Conservation (phyloP, 2,329 filamentous ascomycete species). For the Chaetomium sp. region DNA sequence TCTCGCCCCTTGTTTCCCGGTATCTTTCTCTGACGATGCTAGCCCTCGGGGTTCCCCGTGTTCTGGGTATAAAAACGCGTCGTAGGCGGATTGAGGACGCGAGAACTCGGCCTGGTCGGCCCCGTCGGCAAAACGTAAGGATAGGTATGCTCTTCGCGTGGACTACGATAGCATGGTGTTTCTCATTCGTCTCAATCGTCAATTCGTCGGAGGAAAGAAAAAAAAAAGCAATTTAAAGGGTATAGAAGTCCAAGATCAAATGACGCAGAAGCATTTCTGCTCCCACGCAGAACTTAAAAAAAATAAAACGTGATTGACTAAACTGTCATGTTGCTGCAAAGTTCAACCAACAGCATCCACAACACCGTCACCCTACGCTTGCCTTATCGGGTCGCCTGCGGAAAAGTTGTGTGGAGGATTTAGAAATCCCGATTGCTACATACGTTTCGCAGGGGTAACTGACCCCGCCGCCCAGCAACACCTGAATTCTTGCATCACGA, state of each 20-base stretch:
- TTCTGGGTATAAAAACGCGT: background rate
- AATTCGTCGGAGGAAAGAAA: background rate
- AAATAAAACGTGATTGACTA: background rate
- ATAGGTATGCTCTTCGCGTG: background rate
- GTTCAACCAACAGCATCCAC: background rate
- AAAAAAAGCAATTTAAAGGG: background rate
- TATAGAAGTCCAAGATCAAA: background rate
- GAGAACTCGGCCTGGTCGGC: background rate
- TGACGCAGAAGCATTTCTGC: background rate
- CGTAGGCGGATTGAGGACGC: background rate
- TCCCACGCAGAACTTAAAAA: background rate
- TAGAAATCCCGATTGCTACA: background rate
- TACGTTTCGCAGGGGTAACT: background rate
- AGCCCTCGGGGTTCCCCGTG: background rate
- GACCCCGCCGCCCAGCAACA: background rate
- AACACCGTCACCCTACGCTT: background rate
- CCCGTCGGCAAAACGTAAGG: background rate
- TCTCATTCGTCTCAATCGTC: background rate
- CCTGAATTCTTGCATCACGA: no score
- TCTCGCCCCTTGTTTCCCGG: background rate
- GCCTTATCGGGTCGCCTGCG: background rate
- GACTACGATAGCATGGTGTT: background rate
- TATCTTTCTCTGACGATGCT: background rate
- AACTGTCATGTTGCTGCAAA: background rate
- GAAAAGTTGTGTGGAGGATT: background rate